A percentile compares a stretch with the other conserved stretches of the same genome.
These are phyloP conservation scores for Prunus mume DNA, from an alignment of 306 rosid species.

Conservation along the genomic window DNA sequence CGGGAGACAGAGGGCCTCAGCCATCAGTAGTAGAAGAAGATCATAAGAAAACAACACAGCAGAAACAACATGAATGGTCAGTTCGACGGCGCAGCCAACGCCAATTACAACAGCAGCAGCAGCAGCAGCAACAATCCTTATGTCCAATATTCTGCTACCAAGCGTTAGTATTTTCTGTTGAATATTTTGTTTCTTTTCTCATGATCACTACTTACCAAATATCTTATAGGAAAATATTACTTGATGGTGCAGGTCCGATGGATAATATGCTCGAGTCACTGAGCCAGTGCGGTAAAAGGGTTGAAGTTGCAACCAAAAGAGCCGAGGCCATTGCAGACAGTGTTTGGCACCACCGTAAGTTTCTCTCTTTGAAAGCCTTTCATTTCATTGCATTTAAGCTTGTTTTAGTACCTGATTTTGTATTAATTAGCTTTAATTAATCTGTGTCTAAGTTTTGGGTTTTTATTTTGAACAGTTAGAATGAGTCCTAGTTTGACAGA, in stretches of 20 bases:
- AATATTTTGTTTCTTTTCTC: background rate
- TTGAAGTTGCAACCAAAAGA: conserved; percentile 52
- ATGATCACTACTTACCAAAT: no score
- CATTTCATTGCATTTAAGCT: no score
- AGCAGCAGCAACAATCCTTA: conserved; percentile 40
- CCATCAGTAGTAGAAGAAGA: background rate
- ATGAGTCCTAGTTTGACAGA: conserved; percentile 47
- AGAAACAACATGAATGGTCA: conserved; percentile 26
- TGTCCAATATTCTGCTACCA: conserved; percentile 31
- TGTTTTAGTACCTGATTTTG: no score
- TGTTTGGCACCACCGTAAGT: conserved; percentile 74
- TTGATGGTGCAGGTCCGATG: conserved; percentile 37
- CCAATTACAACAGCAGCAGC: background rate
- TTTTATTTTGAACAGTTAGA: conserved; percentile 43
- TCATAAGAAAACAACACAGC: no score
- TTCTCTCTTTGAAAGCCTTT: no score
- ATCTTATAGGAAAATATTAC: no score
- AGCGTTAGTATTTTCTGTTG: conserved; percentile 37
- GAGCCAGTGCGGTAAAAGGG: conserved; percentile 44
- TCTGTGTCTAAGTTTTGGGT: background rate
- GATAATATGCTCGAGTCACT: conserved; percentile 33
- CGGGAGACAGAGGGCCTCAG: background rate
- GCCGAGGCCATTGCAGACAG: conserved; percentile 56
- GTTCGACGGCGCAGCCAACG: background rate
- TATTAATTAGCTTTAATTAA: no score